Evolutionary conservation across 495 filamentous ascomycete species (phyloP).

Genomic region (Talaromyces liani): DNA sequence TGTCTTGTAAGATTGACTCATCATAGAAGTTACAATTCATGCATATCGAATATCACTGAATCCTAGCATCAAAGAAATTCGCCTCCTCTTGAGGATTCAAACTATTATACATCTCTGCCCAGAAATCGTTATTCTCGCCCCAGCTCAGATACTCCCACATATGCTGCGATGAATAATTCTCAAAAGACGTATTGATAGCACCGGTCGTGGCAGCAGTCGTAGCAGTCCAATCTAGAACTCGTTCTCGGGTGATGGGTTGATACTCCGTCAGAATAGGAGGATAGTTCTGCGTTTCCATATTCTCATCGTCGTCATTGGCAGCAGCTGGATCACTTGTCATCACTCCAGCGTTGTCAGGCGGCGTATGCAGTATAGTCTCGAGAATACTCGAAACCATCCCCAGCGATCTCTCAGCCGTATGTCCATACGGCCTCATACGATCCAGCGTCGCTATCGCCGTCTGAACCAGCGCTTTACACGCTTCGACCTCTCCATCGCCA

Average conservation of each 20-base stretch:
- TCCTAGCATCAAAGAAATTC: neutral
- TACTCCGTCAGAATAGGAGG: neutral
- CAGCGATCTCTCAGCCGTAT: conserved; percentile 59
- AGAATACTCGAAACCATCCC: conserved; percentile 65
- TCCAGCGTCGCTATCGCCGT: conserved; percentile 60
- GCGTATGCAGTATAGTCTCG: conserved; percentile 45
- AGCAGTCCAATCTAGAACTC: conserved; percentile 19
- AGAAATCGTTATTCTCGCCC: conserved; percentile 28
- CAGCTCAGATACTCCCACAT: conserved; percentile 39
- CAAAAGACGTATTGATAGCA: conserved; percentile 13
- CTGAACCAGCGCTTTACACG: conserved; percentile 52
- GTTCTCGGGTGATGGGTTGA: conserved; percentile 10
- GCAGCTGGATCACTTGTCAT: neutral
- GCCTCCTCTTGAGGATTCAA: neutral
- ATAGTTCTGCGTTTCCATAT: neutral
- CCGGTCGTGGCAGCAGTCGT: neutral
- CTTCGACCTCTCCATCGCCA: conserved; percentile 44
- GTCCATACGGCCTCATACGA: conserved; percentile 61
- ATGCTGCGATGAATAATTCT: conserved; percentile 29
- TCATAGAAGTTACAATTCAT: neutral
- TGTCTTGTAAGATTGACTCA: neutral
- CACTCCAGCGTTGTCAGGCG: neutral
- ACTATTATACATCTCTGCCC: conserved; percentile 20
- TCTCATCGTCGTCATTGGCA: neutral
- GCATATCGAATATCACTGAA: neutral